Conservation (phyloP, 257 asterid genomes). For the Solanum microdontum region DNA sequence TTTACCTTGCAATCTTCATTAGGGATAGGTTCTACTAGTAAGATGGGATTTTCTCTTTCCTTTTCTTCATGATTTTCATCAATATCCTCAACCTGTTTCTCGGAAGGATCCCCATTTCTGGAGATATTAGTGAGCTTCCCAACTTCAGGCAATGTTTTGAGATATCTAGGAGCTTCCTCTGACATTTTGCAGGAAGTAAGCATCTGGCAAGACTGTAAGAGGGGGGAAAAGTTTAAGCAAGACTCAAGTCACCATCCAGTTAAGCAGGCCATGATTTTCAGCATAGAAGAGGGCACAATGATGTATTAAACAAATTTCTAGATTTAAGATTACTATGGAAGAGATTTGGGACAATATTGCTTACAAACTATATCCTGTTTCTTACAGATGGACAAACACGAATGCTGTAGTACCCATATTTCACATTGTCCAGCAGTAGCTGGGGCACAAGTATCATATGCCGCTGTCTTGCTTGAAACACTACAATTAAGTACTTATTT, state of each 20-base stretch:
- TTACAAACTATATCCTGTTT: not conserved
- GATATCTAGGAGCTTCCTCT: slow-evolving; percentile 39
- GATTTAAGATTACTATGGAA: not conserved
- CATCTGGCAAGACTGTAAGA: not conserved
- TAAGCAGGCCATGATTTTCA: not conserved
- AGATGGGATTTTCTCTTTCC: slow-evolving; percentile 15
- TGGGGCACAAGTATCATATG: not conserved
- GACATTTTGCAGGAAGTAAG: slow-evolving; percentile 28
- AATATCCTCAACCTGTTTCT: slow-evolving; percentile 23
- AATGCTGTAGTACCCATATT: not conserved
- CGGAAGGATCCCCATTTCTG: slow-evolving; percentile 28
- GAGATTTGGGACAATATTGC: not conserved
- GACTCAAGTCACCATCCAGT: not conserved
- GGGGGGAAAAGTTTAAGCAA: not conserved
- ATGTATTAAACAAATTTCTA: not conserved
- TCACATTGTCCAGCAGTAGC: not conserved
- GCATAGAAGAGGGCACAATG: not conserved
- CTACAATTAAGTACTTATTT: not conserved
- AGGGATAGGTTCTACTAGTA: slow-evolving; percentile 19
- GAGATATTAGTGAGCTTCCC: slow-evolving; percentile 32
- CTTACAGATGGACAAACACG: not conserved
- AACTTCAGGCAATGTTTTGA: slow-evolving; percentile 27
- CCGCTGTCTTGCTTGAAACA: not conserved
- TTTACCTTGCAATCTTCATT: slow-evolving; percentile 24
- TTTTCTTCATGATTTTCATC: slow-evolving; percentile 26